Evolutionary conservation across 129 eudicot species (phyloP), one percentile per base, ranked within the genome.

Genomic region (Flaveria linearis): DNA sequence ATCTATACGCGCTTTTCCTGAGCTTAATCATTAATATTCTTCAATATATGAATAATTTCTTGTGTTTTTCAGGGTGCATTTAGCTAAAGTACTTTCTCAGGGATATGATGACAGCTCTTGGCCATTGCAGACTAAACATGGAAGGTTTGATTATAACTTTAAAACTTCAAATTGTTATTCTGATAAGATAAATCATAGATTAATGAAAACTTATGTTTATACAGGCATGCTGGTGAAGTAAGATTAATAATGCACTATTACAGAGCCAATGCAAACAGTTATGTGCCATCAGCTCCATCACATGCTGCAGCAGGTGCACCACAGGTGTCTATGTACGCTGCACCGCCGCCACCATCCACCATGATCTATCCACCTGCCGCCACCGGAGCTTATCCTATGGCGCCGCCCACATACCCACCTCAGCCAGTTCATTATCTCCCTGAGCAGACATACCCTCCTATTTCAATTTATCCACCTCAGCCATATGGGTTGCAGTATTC

Each of bases 211-310:
- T 36, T 36, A 36, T 36, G 41, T 36, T 36, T 36, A 36, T 36
- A 3, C 78, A 88, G 98, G 84, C 83, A 82, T 83, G 91, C 97
- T 33, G 98, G 98, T 46, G 97, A 91, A 83, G 86, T 93, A 14
- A 89, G 95, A 71, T 64, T 93, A 47, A 88, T 89, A 67, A 84
- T 93, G 91, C 93, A 88, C 68, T 88, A 82, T 72, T 61, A 87
- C 18, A 74, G 69, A 68, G 83, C 85, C 75, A 91, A 79, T 76
- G 97, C 86, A 83, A 80, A 66, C 72, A 80, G 73, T 69, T 61
- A 76, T 69, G 79, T 81, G 23, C 82, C 91, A 67, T 84, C 92
- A 69, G 83, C 87, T 71, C 84, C 89, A 74, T 82, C 88, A 47
- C 84, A 85, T 78, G 86, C 26, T 14, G 20, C 76, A 72, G 23